phyloP scores from a whole-genome alignment of 371 early-diverging fungal genomes.

The Mucor racemosus region DNA sequence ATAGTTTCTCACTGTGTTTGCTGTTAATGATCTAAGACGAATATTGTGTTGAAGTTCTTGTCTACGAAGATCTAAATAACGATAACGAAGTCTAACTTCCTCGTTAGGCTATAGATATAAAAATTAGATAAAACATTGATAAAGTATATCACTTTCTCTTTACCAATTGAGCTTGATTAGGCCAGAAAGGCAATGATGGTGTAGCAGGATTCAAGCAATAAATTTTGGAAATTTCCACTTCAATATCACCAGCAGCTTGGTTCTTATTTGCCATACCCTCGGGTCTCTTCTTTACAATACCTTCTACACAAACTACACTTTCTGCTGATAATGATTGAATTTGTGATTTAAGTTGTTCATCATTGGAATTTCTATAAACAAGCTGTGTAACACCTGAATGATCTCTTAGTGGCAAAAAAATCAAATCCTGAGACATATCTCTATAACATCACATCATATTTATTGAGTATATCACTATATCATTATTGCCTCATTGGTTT shows the following conservation, averaged over 20 bases:
- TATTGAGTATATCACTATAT: neutral
- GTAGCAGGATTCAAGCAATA: conserved; percentile 76
- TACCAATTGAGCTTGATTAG: conserved; percentile 52
- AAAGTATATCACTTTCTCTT: too few species aligned
- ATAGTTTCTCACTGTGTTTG: conserved; percentile 69
- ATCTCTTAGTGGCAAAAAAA: conserved; percentile 76
- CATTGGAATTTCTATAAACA: conserved; percentile 45
- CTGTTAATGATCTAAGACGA: conserved; percentile 67
- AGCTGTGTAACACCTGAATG: conserved; percentile 70
- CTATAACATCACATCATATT: conserved; percentile 29
- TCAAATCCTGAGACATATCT: conserved; percentile 63
- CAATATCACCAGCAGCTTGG: conserved; percentile 69
- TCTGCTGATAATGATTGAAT: conserved; percentile 63
- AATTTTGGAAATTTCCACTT: conserved; percentile 67
- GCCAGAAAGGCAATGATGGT: conserved; percentile 74
- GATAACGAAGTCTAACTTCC: conserved; percentile 77
- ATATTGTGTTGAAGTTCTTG: conserved; percentile 76
- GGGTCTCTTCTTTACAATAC: conserved; percentile 63
- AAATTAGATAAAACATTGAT: too few species aligned
- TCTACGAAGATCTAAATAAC: conserved; percentile 87
- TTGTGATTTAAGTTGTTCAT: conserved; percentile 30
- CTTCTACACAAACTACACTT: conserved; percentile 69
- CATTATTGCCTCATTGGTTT: neutral
- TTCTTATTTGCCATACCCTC: conserved; percentile 53
- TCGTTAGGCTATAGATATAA: conserved; percentile 64